Evolutionary conservation across 2,329 filamentous ascomycete genomes (phyloP), one percentile per base, ranked within the genome.

Genomic region (Verticillium albo-atrum): DNA sequence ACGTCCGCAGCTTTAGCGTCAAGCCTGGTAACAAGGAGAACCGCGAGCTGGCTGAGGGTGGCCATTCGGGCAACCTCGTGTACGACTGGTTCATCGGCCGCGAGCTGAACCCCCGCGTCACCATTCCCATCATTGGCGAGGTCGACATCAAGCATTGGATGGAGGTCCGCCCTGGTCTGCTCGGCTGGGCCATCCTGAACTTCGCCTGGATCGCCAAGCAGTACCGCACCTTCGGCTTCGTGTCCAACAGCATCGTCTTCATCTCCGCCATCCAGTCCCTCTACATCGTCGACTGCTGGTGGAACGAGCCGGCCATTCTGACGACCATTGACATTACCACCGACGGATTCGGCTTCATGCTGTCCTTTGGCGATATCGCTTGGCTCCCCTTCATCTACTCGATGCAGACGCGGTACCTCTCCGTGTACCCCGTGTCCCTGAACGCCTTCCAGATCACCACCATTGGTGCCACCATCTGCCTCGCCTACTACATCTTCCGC

Each of bases 21-120:
- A 89, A 90, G 72, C 76, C 86, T n/a, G 87, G 85, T 51, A 91
- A 96, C 71, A 79, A 82, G 14, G 82, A 89, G 54, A 79, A 84
- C 63, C 90, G 93, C 47, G 88, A 95, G 72, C 82, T 98, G 7
- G 93, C 93, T 0, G 85, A 86, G 1, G 92, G 93, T 51, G 93
- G 92, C 17, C 85, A 90, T 70, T 87, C 86, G 1, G 93, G 92
- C 60, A 97, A 96, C 74, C 77, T 92, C 63, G 75, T 97, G 37
- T 97, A 98, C 73, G 94, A 98, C 75, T 98, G 92, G 87, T 98
- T 63, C 77, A 97, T 98, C 65, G 94, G 94, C 23, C 90, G 94
- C 28, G 94, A 98, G 74, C 86, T 98, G 62, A 98, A 98, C 76
- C 94, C 94, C 3, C 91, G 93, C 55, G 75, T 96, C 61, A 85